These are phyloP conservation scores for Umbilicus rupestris DNA, from an alignment of 164 flowering plant species.

Conservation along the genomic window DNA sequence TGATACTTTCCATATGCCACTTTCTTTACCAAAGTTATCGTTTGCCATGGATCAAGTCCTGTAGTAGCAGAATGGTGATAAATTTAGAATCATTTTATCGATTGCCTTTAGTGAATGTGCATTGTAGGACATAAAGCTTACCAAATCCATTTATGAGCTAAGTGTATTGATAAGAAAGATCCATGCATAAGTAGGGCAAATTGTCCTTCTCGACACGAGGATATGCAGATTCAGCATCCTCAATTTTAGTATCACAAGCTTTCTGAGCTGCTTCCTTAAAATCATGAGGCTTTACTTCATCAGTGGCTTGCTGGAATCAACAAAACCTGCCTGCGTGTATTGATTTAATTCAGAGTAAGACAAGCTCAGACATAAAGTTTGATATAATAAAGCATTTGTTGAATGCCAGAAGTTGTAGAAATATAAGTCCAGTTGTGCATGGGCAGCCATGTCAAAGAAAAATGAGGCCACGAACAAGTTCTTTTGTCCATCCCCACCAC, in stretches of 20 bases:
- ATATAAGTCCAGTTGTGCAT: slow-evolving; percentile 35
- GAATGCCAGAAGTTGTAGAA: slow-evolving; percentile 3
- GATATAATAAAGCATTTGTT: background rate
- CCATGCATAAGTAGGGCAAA: slow-evolving; percentile 51
- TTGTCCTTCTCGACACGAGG: slow-evolving; percentile 28
- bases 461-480: slow-evolving; percentile 92
- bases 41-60: slow-evolving; percentile 72
- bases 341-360: slow-evolving; percentile 6
- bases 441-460: slow-evolving; percentile 95
- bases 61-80: slow-evolving; percentile 9
- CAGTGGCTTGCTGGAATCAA: slow-evolving; percentile 26
- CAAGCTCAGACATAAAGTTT: background rate
- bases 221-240: slow-evolving; percentile 28
- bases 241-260: slow-evolving; percentile 34
- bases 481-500: slow-evolving; percentile 96
- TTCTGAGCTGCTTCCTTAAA: slow-evolving; percentile 41
- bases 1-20: slow-evolving; percentile 44
- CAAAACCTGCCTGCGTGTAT: slow-evolving; percentile 52
- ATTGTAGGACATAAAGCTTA: slow-evolving; percentile 13
- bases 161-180: slow-evolving; percentile 42
- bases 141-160: slow-evolving; percentile 53
- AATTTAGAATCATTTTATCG: slow-evolving; percentile 24
- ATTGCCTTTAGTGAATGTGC: slow-evolving; percentile 10
- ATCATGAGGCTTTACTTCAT: slow-evolving; percentile 29
- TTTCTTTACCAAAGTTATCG: slow-evolving; percentile 79